Percentiles rank a stretch among this genome's conserved stretches.
Evolutionary conservation across 2,329 filamentous ascomycete species (phyloP).

Genomic region (Alternaria atra): DNA sequence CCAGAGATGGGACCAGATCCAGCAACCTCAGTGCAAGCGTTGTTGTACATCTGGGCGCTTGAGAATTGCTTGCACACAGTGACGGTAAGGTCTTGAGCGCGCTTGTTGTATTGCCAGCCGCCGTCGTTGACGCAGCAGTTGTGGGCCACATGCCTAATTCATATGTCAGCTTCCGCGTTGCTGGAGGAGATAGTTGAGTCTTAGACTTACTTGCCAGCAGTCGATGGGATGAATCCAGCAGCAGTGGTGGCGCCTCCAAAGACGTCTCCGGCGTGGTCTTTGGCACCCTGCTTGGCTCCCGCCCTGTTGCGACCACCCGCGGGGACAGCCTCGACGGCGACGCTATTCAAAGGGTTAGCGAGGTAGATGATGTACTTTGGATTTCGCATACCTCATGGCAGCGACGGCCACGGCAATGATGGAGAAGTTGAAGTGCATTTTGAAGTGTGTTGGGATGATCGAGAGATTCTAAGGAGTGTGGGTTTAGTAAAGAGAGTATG

Average conservation of each 20-base stretch:
- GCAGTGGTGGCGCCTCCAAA: background rate
- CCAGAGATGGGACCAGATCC: background rate
- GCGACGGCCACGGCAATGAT: background rate
- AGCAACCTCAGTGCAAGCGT: background rate
- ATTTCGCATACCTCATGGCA: background rate
- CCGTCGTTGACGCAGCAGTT: background rate
- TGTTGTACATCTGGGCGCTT: background rate
- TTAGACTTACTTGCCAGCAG: background rate
- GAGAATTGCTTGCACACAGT: background rate
- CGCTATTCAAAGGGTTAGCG: background rate
- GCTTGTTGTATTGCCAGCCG: background rate
- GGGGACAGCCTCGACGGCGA: background rate
- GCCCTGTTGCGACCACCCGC: background rate
- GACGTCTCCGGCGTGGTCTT: background rate
- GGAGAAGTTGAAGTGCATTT: background rate
- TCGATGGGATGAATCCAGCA: background rate
- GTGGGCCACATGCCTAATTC: background rate
- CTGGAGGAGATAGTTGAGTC: accelerated
- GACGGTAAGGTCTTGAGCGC: background rate
- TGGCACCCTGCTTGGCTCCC: background rate
- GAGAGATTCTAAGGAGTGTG: background rate
- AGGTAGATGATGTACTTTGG: background rate
- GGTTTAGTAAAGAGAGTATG: background rate
- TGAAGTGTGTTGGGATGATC: background rate
- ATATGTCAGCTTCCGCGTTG: background rate